Evolutionary conservation across 2,329 filamentous ascomycete species (phyloP).

Genomic region (Fusarium sp.): DNA sequence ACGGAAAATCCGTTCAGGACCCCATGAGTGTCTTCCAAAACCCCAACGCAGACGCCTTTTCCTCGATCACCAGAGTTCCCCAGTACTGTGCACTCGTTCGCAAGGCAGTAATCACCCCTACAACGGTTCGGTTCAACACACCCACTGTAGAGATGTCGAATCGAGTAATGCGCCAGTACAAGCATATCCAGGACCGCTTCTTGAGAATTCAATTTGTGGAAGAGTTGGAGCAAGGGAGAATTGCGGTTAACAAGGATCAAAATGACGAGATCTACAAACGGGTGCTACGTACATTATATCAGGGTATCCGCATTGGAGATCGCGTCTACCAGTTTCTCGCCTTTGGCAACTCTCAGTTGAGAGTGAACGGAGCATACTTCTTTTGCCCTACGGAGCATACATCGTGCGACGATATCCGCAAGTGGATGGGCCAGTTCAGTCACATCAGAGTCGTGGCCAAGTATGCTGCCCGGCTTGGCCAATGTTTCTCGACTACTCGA

Average conservation of each 20-base stretch:
- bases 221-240: slow-evolving; percentile 76
- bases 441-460: slow-evolving; percentile 90
- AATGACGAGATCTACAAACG: slow-evolving; percentile 83
- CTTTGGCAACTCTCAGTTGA: slow-evolving; percentile 95
- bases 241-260: slow-evolving; percentile 66
- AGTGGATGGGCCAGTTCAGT: slow-evolving; percentile 88
- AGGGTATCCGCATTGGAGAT: slow-evolving; percentile 88
- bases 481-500: slow-evolving; percentile 95
- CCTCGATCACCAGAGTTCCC: slow-evolving; percentile 70
- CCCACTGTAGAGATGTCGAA: slow-evolving; percentile 91
- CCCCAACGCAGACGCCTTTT: slow-evolving; percentile 64
- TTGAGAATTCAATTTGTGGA: slow-evolving; percentile 92
- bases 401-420: slow-evolving; percentile 82
- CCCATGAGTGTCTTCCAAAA: slow-evolving; percentile 81
- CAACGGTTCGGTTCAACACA: slow-evolving; percentile 82
- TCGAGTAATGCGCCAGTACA: slow-evolving; percentile 83
- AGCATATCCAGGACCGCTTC: slow-evolving; percentile 81
- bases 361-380: slow-evolving; percentile 93
- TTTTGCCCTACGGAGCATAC: slow-evolving; percentile 81
- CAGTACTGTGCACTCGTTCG: slow-evolving; percentile 82
- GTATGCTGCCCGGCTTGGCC: slow-evolving; percentile 89
- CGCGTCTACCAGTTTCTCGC: slow-evolving; percentile 91
- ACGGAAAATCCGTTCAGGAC: slow-evolving; percentile 73
- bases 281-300: slow-evolving; percentile 78
- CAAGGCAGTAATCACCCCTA: slow-evolving; percentile 87